Base-by-base conservation (phyloP, 2,329 filamentous ascomycete species). In the Macrophomina tecta region DNA sequence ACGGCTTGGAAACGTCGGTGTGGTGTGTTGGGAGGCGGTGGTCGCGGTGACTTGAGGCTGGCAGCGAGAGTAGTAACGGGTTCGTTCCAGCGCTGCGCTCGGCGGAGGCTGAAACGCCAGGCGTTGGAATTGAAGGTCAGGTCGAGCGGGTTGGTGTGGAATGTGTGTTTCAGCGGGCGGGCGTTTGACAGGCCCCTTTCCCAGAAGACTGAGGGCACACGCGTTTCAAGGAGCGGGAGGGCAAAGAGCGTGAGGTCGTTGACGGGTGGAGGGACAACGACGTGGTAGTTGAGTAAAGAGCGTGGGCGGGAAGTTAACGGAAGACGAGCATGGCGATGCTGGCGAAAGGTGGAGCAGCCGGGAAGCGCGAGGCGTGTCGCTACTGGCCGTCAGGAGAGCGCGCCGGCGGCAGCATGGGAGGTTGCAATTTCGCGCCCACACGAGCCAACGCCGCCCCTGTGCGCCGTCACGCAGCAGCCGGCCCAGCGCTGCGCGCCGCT, bases 91-190 rank as follows among this genome's bases (percentile, higher is more conserved):
- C 58, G 38, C 58, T n/a, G 45, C 58, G 63, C 63, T 56, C 52
- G 64, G 63, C 52, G 63, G 52, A 60, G 64, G 64, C 73, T 73
- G 76, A 78, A 79, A 79, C 76, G 70, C 74, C 71, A 72, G 69
- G 76, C 69, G 76, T 76, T 74, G 74, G 75, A 74, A 70, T 71
- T 68, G 71, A 66, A 61, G 67, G 68, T 62, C 60, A 61, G 46
- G 63, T 45, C 51, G 72, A 67, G 68, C 67, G 70, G 60, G 55
- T 65, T 69, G 72, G 70, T 71, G 72, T 73, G 74, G 75, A 77
- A 77, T 77, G 75, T 67, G 69, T 71, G 74, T 74, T 73, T 74
- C 70, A 66, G 65, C 65, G 65, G 49, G 46, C n/a, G 48, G 45
- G 34, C 70, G 66, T 73, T 73, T 69, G 70, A 71, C 16, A 32